Evolutionary conservation across 2,329 filamentous ascomycete genomes (phyloP), one percentile per base, ranked within the genome.

Genomic region (Aspergillus unguis): DNA sequence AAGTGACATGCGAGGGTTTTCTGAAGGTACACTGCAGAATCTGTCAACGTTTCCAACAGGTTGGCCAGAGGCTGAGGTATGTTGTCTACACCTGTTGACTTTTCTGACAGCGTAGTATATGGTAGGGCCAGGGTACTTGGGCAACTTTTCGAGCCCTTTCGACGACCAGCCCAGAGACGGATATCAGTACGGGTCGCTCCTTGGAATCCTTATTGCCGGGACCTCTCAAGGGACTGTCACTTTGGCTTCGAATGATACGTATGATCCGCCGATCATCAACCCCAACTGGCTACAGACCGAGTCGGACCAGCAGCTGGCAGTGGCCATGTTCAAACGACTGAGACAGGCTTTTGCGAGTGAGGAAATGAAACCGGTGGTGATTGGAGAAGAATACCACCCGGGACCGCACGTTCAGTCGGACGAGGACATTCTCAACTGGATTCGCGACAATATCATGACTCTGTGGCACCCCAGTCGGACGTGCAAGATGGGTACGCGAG

Each of bases 161-260:
- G 7, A 35, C 23, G 50, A 29, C 7, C 63, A 65, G 32, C 60
- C 61, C 1, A 54, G 43, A 8, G 59, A 64, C 45, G 62, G 58
- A 10, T 60, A 58, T 26, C 54, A 67, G 17, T 68, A 68, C 35
- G 64, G 60, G 5, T 58, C 62, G 0, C 64, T 65, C 1, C 45
- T 65, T 3, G 63, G 54, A 3, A 55, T 59, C 2, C 38, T 67
- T 2, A 48, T 65, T 2, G 47, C 75, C 0, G 71, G 75, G 1
- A 53, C 71, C 0, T 78, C 76, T 0, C 70, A 74, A 0, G 77
- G 77, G 1, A 78, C 70, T 35, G 64, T 80, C 2, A 75, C 71
- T 0, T 64, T 80, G 17, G 45, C 45, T 3, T 66, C 62, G 0
- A 47, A 48, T 7, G 56, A 63, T 38, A 63, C 58, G 0, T 52